Evolutionary conservation across 73 alveolate species (phyloP), one percentile per base, ranked within the genome.

Genomic region (Urostyla sp.): DNA sequence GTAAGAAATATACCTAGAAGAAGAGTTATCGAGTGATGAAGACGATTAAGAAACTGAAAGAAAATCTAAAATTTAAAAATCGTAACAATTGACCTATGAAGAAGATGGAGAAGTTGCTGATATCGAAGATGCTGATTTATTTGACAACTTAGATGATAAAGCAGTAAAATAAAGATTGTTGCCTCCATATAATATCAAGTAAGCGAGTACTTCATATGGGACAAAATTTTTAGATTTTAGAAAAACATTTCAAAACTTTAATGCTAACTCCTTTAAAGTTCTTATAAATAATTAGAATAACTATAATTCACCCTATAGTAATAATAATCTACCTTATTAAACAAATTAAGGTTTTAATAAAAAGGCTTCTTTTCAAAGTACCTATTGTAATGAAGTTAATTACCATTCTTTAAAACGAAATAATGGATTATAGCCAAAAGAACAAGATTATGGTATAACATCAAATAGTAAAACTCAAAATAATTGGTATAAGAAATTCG

Each of bases 261-360:
- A 66, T 66, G 80, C 80, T 43, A 66, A 43, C 46, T 66, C 80
- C 18, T 40, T 40, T 66, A 66, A 66, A 40, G 80, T 63, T 18
- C 66, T 66, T 40, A 66, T 18, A 45, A 20, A 4, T 66, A 36
- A 10, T 24, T 45, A 60, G 16, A 30, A 16, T 36, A 40, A 8
- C 78, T 60, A 16, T 30, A 30, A 60, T 60, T 18, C 28, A 34
- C 23, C 28, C 58, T 58, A 56, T 11, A 60, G 30, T 32, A 66
- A 43, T 66, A 37, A 66, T 66, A 43, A 37, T 37, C 23, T 24
- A 66, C 66, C 27, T 24, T 46, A 13, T 40, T 40, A 8, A 24
- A 45, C 27, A 63, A 63, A 40, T 10, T 52, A 59, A 34, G 80
- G 51, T 16, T 66, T 66, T 46, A 44, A 20, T 66, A 37, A 66